A percentile compares a stretch with the other conserved stretches of the same genome.
Evolutionary conservation across 257 asterid genomes (phyloP).

Genomic region (Gardenia jasminoides): DNA sequence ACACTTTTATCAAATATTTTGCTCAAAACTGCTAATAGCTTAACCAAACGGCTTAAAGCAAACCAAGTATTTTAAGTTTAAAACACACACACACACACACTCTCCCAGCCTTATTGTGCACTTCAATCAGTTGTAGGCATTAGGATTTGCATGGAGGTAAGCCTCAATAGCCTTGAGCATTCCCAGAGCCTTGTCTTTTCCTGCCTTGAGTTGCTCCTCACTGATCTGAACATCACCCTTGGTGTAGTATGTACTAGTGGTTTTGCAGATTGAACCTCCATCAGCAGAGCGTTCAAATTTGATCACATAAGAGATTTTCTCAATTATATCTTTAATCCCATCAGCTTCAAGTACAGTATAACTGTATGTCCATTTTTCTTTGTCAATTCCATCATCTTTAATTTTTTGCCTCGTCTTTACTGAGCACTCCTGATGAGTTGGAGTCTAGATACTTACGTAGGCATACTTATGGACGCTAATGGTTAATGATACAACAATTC

Average conservation of each 20-base stretch:
- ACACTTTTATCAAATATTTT: too few relatives aligned
- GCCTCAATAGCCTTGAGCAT: background rate
- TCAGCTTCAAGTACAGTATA: conserved; percentile 49
- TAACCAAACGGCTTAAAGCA: background rate
- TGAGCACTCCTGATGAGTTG: too few relatives aligned
- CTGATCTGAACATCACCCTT: background rate
- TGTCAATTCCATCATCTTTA: conserved; percentile 39
- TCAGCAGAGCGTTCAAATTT: conserved; percentile 36
- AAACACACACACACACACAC: too few relatives aligned
- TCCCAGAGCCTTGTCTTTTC: background rate
- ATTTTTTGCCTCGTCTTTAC: too few relatives aligned
- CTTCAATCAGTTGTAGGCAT: conserved; percentile 1
- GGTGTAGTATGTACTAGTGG: conserved; percentile 23
- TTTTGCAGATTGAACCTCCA: conserved; percentile 49
- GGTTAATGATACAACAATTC: too few relatives aligned
- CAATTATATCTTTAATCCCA: too few relatives aligned
- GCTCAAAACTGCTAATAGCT: too few relatives aligned
- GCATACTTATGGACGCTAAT: too few relatives aligned
- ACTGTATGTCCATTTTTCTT: conserved; percentile 30
- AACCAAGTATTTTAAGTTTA: too few relatives aligned
- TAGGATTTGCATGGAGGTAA: background rate
- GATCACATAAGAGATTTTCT: too few relatives aligned
- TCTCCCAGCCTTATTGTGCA: too few relatives aligned
- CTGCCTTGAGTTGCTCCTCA: conserved; percentile 7
- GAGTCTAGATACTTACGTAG: too few relatives aligned